Base-by-base conservation (phyloP, 441 rosid species). In the Theobroma grandiflorum region DNA sequence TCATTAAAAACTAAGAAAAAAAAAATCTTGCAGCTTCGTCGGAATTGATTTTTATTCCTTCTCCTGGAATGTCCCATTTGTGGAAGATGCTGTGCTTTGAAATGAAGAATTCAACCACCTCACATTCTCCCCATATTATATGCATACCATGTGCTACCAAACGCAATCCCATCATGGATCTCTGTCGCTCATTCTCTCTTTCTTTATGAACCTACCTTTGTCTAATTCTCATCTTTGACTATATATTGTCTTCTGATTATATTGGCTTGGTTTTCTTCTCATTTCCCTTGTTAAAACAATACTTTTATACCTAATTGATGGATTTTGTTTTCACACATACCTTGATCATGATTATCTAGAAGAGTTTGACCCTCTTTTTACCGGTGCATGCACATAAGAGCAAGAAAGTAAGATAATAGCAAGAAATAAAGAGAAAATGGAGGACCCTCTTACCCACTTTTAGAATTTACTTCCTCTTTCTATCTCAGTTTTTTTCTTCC, bases 111-210 rank as follows among this genome's bases (percentile, higher is more conserved):
- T 70, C 45, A 82, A 74, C 82, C 45, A 74, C 72, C 79, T 38
- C 63, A 63, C 42, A 75, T 77, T 75, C 61, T 80, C 42, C 69
- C 38, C 49, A 67, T 57, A 61, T 75, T 74, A 59, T 74, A 14
- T 74, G 77, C 89, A 84, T 38, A 16, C 77, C 86, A 82, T 81
- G 87, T 82, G 86, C 82, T 67, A 84, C 78, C 85, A 76, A 76
- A 73, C 26, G 18, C 68, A 82, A 74, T 77, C 77, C 71, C 78
- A 76, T 76, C 20, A 16, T 53, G 43, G 61, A 43, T 38, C 53
- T 15, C 61, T 71, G 18, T 50, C 20, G 22, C 49, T 81, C 2
- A 71, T 16, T 76, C 49, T 26, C 4, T 62, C 14, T 47, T 68
- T 62, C 57, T 49, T 75, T 49, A 7, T 71, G 45, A 72, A 65